phyloP scores from a whole-genome alignment of 2,329 filamentous ascomycete genomes.

The Pseudocercospora crystallina region DNA sequence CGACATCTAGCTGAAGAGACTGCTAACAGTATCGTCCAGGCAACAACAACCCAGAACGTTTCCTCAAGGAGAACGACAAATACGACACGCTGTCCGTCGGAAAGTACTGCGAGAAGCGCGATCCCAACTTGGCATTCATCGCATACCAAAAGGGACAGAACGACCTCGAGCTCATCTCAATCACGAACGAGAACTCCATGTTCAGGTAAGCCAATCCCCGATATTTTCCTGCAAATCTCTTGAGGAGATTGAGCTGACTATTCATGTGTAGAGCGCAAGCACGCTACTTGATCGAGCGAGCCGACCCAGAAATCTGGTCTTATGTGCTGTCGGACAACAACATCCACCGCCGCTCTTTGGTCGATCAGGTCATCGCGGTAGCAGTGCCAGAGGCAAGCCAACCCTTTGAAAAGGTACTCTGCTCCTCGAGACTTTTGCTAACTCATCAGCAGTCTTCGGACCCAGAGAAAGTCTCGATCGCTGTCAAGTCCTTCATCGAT shows the following conservation, averaged over 20 bases:
- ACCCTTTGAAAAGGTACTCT: not conserved
- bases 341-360: constrained; percentile 85
- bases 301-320: constrained; percentile 85
- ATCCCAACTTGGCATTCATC: constrained; percentile 92
- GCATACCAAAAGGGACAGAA: constrained; percentile 97
- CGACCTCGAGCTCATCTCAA: constrained; percentile 92
- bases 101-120: constrained; percentile 98
- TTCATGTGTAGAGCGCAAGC: constrained; percentile 96
- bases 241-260: no score
- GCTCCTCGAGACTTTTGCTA: not conserved
- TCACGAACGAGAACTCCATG: constrained; percentile 93
- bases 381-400: constrained; percentile 58
- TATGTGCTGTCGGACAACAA: constrained; percentile 97
- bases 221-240: no score
- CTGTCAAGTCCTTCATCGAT: constrained; percentile 88
- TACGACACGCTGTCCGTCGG: constrained; percentile 91
- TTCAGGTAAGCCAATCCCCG: no score
- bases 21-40: no score
- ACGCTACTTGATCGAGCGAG: constrained; percentile 87
- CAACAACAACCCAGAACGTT: constrained; percentile 98
- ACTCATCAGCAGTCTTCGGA: constrained; percentile 74
- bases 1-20: no score
- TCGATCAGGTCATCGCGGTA: constrained; percentile 94
- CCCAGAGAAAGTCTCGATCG: constrained; percentile 90
- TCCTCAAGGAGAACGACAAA: constrained; percentile 94